A percentile compares a stretch with the other conserved stretches of the same genome.
Evolutionary conservation across 1,284 basidiomycete genomes (phyloP).

Genomic region (Trichosporon inkin): DNA sequence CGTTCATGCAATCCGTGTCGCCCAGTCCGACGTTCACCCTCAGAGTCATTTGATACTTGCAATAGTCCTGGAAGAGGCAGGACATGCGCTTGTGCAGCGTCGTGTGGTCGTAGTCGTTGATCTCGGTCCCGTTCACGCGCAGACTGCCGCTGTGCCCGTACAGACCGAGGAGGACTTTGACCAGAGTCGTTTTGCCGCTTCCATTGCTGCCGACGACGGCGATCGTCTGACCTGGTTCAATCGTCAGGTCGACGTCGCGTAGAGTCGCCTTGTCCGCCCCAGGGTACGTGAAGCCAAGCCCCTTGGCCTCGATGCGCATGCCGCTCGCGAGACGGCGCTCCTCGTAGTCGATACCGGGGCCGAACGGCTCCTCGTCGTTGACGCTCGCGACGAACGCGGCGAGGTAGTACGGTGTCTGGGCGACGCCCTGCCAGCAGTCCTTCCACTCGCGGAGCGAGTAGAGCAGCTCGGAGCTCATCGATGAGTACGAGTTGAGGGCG

Average conservation of each 20-base stretch:
- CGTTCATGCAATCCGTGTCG: slow-evolving; percentile 51
- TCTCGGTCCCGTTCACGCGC: slow-evolving; percentile 63
- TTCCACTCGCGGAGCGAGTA: background rate
- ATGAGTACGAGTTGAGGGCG: slow-evolving; percentile 68
- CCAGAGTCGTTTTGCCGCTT: slow-evolving; percentile 68
- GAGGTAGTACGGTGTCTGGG: slow-evolving; percentile 74
- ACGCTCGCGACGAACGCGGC: slow-evolving; percentile 71
- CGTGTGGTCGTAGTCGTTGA: slow-evolving; percentile 60
- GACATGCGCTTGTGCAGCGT: slow-evolving; percentile 68
- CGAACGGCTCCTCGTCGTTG: slow-evolving; percentile 56
- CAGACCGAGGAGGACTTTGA: slow-evolving; percentile 69
- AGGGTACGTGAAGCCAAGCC: slow-evolving; percentile 70
- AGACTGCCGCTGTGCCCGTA: slow-evolving; percentile 59
- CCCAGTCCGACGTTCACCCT: slow-evolving; percentile 75
- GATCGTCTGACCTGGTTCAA: slow-evolving; percentile 68
- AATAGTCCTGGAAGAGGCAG: slow-evolving; percentile 77
- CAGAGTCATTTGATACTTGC: slow-evolving; percentile 66
- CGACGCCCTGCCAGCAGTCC: slow-evolving; percentile 55
- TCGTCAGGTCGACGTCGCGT: slow-evolving; percentile 61
- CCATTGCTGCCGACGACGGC: slow-evolving; percentile 66
- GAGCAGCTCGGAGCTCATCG: slow-evolving; percentile 54
- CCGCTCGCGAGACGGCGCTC: slow-evolving; percentile 48
- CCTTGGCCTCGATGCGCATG: slow-evolving; percentile 65
- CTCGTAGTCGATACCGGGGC: slow-evolving; percentile 28
- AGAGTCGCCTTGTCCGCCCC: slow-evolving; percentile 63